Evolutionary conservation across 208 protist genomes (phyloP), one percentile per base, ranked within the genome.

Genomic region (Kentomonas sorsogonicus): DNA sequence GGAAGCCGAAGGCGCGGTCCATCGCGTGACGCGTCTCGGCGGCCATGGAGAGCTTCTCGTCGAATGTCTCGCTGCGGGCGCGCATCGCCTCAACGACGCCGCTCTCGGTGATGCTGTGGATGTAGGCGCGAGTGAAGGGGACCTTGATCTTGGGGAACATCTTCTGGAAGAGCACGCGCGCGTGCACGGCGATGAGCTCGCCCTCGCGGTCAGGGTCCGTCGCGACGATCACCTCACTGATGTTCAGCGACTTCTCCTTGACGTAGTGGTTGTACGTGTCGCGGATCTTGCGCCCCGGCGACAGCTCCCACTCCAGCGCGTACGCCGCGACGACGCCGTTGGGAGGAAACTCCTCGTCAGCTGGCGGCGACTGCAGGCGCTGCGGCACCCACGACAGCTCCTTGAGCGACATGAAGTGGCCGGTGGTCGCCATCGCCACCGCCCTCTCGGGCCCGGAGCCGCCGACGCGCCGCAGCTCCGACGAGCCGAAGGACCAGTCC

Each of bases 191-290:
- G 58, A 96, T 96, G 38, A 96, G 78, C 69, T 96, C 89, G 4
- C 89, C 89, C 48, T 96, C 89, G 11, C 89, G 74, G 74, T 96
- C 89, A 13, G 89, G 89, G 66, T 96, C 89, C 10, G 89, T 93
- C 22, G 89, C 89, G 55, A 96, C 64, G 59, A 96, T 93, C 62
- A 95, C 86, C 60, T 96, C 89, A n/a, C 74, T 75, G 39, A 94
- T 44, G 61, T 91, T 79, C 23, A 80, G 63, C 51, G 77, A 46
- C 57, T 88, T 90, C 26, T 91, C 79, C 63, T 87, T 68, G 31
- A 93, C 72, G 63, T 88, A 89, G 52, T 77, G 86, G 40, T 77
- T 72, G n/a, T 89, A 60, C 9, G 77, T 85, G 33, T 95, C 86
- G 44, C 89, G 77, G 59, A 94, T 89, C 53, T 75, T 70, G 6